phyloP scores from a whole-genome alignment of 192 early-diverging fungal species.

The Coemansia sp. region DNA sequence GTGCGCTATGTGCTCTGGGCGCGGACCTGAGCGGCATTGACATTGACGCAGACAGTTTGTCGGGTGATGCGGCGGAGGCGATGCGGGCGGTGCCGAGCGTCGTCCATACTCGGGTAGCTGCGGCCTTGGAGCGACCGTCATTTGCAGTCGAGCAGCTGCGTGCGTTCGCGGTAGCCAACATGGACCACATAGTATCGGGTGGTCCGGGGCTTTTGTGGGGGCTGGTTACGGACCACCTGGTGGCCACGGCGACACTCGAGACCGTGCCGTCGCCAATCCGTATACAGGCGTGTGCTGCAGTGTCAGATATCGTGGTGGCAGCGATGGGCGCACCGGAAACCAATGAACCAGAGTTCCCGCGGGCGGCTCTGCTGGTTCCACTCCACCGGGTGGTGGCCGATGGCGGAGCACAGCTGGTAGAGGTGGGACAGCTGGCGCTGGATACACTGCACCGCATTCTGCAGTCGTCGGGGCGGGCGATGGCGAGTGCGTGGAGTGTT shows the following conservation, averaged over 20 bases:
- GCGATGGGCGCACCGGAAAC: no score
- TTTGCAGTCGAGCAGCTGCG: constrained; percentile 36
- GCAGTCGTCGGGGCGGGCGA: constrained; percentile 85
- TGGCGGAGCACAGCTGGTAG: constrained; percentile 48
- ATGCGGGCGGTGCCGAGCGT: constrained; percentile 12
- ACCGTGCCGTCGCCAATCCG: constrained; percentile 58
- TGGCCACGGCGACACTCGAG: constrained; percentile 64
- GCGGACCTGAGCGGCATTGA: constrained; percentile 21
- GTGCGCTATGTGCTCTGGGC: constrained; percentile 29
- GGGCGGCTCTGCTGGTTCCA: constrained; percentile 53
- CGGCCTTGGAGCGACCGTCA: constrained; percentile 27
- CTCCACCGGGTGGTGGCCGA: no score
- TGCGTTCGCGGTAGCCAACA: constrained; percentile 22
- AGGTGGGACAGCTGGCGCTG: constrained; percentile 75
- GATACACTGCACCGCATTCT: constrained; percentile 88
- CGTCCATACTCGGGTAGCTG: constrained; percentile 47
- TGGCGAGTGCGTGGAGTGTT: constrained; percentile 76
- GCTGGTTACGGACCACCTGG: constrained; percentile 62
- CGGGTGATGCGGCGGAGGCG: constrained; percentile 1
- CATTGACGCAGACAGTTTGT: neutral
- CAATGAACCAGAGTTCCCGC: constrained; percentile 61
- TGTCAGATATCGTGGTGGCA: constrained; percentile 68
- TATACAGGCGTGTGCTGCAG: constrained; percentile 66
- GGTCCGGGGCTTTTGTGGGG: neutral
- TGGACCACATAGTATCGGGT: constrained; percentile 22